A percentile compares a stretch with the other conserved stretches of the same genome.
These are phyloP conservation scores for Biscogniauxia sp. DNA, from an alignment of 2,329 filamentous ascomycete genomes.

Conservation along the genomic window DNA sequence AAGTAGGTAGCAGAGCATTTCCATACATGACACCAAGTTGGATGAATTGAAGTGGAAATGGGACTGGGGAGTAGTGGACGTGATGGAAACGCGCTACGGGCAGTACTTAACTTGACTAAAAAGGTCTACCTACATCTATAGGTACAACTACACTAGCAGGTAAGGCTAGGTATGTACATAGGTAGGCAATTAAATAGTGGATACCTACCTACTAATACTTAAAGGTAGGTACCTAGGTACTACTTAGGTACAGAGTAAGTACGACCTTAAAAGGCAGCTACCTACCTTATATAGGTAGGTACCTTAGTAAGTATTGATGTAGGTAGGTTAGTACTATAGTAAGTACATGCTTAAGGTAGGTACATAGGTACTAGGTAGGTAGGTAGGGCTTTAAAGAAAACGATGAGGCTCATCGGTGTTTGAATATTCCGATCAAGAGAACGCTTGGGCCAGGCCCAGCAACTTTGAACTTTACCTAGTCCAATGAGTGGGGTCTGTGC, in stretches of 20 bases:
- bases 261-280: neutral
- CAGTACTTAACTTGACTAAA: no score
- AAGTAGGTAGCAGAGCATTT: neutral
- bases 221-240: neutral
- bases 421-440: neutral
- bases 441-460: neutral
- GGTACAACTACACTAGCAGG: no score
- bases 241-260: neutral
- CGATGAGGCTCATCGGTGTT: neutral
- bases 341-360: no score
- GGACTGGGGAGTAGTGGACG: neutral
- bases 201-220: neutral
- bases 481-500: slow-evolving; percentile 3
- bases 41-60: neutral
- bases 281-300: neutral
- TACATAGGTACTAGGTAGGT: no score
- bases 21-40: neutral
- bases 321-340: no score
- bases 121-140: no score
- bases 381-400: no score
- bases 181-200: neutral
- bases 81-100: neutral
- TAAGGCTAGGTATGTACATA: neutral
- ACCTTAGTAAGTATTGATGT: no score
- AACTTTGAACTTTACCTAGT: no score